Evolutionary conservation across 768 basidiomycete genomes (phyloP).

Genomic region (Boletus vinaceobasis): DNA sequence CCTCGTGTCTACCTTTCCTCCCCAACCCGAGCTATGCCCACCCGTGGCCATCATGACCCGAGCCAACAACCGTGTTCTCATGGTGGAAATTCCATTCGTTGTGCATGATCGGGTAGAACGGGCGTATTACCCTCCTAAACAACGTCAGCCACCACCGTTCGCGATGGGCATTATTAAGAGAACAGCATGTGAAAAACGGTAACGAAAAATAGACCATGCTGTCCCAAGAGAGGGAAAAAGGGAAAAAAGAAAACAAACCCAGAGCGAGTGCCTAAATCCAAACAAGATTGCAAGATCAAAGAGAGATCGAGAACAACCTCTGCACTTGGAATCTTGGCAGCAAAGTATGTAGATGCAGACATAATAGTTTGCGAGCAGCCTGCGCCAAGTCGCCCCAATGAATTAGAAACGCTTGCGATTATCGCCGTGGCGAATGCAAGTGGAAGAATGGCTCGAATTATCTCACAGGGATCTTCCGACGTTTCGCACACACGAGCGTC

Average conservation of each 20-base stretch:
- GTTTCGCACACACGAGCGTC: constrained; percentile 66
- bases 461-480: constrained; percentile 67
- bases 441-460: constrained; percentile 59
- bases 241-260: not conserved
- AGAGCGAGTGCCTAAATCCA: not conserved
- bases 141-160: not conserved
- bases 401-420: too few species aligned
- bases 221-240: not conserved
- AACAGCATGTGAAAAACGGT: too few species aligned
- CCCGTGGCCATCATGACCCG: not conserved
- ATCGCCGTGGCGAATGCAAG: constrained; percentile 71
- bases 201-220: constrained; percentile 1
- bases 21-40: not conserved
- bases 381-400: too few species aligned
- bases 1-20: not conserved
- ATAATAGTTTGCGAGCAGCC: too few species aligned
- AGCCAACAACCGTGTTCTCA: not conserved
- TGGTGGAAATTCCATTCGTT: too few species aligned
- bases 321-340: too few species aligned
- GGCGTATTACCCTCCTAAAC: too few species aligned
- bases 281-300: too few species aligned
- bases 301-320: too few species aligned
- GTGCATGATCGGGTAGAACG: too few species aligned
- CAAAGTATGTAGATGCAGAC: too few species aligned
- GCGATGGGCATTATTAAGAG: not conserved